These are phyloP conservation scores for Trichoderma brevicompactum DNA, from an alignment of 2,329 filamentous ascomycete genomes.

Conservation along the genomic window DNA sequence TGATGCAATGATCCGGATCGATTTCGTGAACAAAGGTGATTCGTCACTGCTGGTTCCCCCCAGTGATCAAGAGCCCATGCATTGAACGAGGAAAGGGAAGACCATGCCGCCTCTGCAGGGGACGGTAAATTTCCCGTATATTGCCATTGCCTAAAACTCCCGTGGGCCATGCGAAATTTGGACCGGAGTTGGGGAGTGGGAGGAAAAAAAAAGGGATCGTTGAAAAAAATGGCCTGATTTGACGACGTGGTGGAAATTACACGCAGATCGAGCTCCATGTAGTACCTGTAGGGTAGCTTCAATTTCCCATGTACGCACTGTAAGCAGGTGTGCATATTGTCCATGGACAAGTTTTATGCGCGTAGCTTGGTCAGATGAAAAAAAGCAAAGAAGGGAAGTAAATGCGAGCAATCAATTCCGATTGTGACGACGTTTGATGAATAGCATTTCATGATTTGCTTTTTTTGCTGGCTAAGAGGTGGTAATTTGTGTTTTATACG, in stretches of 20 bases:
- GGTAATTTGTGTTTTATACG: not conserved
- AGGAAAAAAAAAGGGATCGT: not conserved
- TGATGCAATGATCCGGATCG: constrained; percentile 2
- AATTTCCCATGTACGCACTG: constrained; percentile 1
- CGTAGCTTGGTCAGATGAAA: not conserved
- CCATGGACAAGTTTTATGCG: not conserved
- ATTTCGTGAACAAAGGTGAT: not conserved
- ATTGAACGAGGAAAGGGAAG: not conserved
- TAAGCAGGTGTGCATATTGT: not conserved
- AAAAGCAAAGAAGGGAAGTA: not conserved
- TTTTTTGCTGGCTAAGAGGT: not conserved
- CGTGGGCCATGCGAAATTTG: constrained; percentile 2
- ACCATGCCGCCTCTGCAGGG: not conserved
- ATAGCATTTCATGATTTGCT: not conserved
- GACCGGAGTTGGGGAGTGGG: not conserved
- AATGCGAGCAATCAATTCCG: not conserved
- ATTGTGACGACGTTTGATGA: not conserved
- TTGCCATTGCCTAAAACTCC: not conserved
- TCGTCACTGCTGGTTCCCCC: constrained; percentile 4
- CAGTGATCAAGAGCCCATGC: not conserved
- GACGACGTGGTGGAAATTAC: constrained; percentile 16
- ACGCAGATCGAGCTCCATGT: constrained; percentile 5
- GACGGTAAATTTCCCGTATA: not conserved
- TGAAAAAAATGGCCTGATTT: constrained; percentile 23
- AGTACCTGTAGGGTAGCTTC: constrained; percentile 16